phyloP scores from a whole-genome alignment of 139 green algal genomes.

The Eudorina sp. region DNA sequence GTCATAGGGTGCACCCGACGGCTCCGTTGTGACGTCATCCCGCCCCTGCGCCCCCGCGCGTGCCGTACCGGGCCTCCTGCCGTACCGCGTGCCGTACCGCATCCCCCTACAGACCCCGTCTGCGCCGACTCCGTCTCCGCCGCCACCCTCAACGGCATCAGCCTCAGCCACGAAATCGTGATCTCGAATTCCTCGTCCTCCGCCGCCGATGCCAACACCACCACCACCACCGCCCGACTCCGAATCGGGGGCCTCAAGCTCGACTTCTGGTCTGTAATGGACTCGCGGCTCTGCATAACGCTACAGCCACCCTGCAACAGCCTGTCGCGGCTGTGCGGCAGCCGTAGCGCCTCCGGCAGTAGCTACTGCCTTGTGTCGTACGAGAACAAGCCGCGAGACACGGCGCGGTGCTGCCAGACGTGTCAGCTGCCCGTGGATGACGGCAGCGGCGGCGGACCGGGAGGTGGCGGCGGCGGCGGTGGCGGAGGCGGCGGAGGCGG shows the following conservation, averaged over 20 bases:
- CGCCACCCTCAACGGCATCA: slow-evolving; percentile 25
- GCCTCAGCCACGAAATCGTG: background rate
- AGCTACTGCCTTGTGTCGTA: slow-evolving; percentile 45
- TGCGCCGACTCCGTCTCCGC: background rate
- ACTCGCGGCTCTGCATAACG: slow-evolving; percentile 13
- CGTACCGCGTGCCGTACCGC: no score
- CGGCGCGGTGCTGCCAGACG: slow-evolving; percentile 12
- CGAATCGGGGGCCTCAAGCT: background rate
- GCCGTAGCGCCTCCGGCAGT: background rate
- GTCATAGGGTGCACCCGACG: no score
- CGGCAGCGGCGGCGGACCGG: background rate
- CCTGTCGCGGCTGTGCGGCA: slow-evolving; percentile 26
- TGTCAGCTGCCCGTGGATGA: slow-evolving; percentile 38
- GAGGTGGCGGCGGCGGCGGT: background rate
- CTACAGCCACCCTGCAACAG: slow-evolving; percentile 38
- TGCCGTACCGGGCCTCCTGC: no score
- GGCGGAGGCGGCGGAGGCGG: background rate
- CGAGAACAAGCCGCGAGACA: background rate
- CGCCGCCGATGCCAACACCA: background rate
- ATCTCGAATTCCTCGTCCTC: slow-evolving; percentile 3
- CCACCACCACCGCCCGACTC: background rate
- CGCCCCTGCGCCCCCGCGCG: no score
- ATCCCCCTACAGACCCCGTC: slow-evolving; percentile 2
- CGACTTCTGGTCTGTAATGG: slow-evolving; percentile 39
- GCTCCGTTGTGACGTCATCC: no score